Evolutionary conservation across 2,329 filamentous ascomycete genomes (phyloP), one percentile per base, ranked within the genome.

Genomic region (Pleomassaria siparia): DNA sequence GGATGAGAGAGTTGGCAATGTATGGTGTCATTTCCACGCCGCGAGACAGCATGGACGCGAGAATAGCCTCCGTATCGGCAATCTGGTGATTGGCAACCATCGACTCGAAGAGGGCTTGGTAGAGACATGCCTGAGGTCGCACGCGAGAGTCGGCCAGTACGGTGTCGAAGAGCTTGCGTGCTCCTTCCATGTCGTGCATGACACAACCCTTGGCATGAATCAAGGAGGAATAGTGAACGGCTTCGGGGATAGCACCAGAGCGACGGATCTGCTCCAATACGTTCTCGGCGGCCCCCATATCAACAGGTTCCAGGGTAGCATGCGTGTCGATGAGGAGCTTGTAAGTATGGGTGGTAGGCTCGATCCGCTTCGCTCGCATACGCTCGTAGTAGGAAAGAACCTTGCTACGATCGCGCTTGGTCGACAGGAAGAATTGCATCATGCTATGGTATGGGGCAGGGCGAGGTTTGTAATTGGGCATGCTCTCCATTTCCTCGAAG

Each of bases 401-500:
- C 83, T 97, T 97, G 71, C 80, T 76, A 75, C 94, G 92, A 72
- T 99, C 92, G 44, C 91, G 89, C 82, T 97, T 97, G 46, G 92
- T 97, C 47, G 89, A 95, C 59, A 97, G 79, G 82, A 97, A 99
- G 76, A 96, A 97, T 70, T 99, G 94, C 84, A 99, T 99, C 85
- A 99, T 88, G 73, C 90, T 95, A 79, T 99, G 96, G 80, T 99
- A 99, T 1, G 94, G 94, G 20, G 94, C 94, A 21, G 94, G 91
- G 9, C 94, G 87, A 32, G 94, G 90, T 79, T 96, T 97, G 82
- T 99, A 99, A 77, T 99, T 99, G 47, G 91, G 87, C 87, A 95
- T 96, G 39, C 87, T 84, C 77, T 99, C 94, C 94, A 99, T 99
- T 76, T 99, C 94, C 66, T 97, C 91, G 66, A 99, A 99, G 61